Base-by-base conservation (phyloP, 495 filamentous ascomycete genomes). In the Durotheca rogersii region DNA sequence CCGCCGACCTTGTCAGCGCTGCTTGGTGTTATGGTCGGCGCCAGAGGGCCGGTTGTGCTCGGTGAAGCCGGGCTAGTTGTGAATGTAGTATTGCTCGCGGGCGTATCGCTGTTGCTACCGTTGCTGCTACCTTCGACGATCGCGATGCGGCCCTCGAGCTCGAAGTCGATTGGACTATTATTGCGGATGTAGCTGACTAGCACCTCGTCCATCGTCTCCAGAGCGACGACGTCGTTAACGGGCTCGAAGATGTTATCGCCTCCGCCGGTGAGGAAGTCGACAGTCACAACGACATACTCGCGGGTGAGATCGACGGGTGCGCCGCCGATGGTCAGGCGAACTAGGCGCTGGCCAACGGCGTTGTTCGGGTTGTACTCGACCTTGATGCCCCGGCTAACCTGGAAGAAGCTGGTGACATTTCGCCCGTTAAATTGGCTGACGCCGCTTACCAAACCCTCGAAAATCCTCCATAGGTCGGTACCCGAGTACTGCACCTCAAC, bases 131-230 rank as follows among this genome's bases (percentile, higher is more conserved):
- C 58, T 7, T 67, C 25, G 10, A 70, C 67, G 25, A 44, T 48
- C 7, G 58, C 50, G 33, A 82, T 78, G n/a, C 80, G 63, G 0
- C 72, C 76, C 7, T 81, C 75, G 3, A 81, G 49, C 51, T 61
- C 37, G 14, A 75, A 67, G 35, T 77, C 56, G 16, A 82, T 62
- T 0, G 80, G 79, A 6, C 63, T 73, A 12, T 56, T 39, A 15
- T 62, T 62, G 21, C 58, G 17, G 34, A 83, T 72, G 39, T 82
- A 76, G 4, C 60, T 35, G 1, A 67, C 64, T 7, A 81, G 56
- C 0, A 81, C 77, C 55, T 80, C 69, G 39, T 80, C 78, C 47
- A 79, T 62, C 0, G 73, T 75, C 50, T 81, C 72, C 0, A 82
- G 63, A 1, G 66, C 46, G 9, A 72, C 67, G 6, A 73, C 46